These are phyloP conservation scores for Pugionium dolabratum DNA, from an alignment of 345 rosid species.

Conservation along the genomic window DNA sequence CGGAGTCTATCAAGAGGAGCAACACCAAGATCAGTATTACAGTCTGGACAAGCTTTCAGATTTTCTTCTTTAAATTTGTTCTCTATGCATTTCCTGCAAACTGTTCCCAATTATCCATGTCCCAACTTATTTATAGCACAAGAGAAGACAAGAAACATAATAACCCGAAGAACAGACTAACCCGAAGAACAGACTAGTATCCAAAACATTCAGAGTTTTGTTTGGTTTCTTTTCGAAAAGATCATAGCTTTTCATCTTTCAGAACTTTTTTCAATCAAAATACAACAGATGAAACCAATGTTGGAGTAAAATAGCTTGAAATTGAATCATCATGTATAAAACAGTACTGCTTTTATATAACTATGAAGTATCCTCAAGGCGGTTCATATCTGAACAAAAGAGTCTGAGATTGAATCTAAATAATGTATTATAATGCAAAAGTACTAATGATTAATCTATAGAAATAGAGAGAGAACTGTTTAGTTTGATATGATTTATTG, in stretches of 20 bases:
- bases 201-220: not conserved
- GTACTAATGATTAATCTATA: not conserved
- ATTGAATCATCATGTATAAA: no score
- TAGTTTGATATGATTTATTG: not conserved
- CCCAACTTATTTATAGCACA: no score
- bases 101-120: constrained; percentile 3
- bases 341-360: no score
- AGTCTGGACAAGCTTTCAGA: constrained; percentile 30
- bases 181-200: not conserved
- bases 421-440: not conserved
- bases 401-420: not conserved
- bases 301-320: no score
- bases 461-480: not conserved
- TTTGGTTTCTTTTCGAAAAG: not conserved
- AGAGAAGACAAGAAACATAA: not conserved
- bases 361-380: no score
- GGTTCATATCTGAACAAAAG: not conserved
- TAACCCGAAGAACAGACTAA: not conserved
- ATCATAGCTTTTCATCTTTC: not conserved
- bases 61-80: constrained; percentile 12
- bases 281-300: not conserved
- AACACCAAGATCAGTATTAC: constrained; percentile 35
- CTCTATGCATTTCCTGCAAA: constrained; percentile 35
- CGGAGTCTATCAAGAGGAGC: constrained; percentile 21
- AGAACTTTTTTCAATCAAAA: not conserved